Conservation (phyloP, 352 stramenopile species). For the Phytopythium delawarense region DNA sequence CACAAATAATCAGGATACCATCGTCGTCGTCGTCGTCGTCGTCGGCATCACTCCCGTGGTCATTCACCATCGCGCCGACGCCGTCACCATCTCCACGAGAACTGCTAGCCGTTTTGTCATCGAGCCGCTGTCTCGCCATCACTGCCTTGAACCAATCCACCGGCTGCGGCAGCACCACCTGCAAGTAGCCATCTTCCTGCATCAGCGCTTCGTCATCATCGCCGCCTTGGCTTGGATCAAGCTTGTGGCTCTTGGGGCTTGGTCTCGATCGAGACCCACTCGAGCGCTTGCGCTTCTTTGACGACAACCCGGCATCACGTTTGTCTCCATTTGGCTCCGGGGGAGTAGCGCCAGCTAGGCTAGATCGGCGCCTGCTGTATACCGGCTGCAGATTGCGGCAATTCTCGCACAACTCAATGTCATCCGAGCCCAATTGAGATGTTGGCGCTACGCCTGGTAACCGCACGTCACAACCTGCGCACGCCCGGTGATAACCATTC, state of each 20-base stretch:
- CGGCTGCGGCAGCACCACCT: slow-evolving; percentile 22
- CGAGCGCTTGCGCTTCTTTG: slow-evolving; percentile 29
- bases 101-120: background rate
- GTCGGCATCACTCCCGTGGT: slow-evolving; percentile 32
- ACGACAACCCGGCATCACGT: background rate
- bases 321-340: background rate
- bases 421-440: slow-evolving; percentile 10
- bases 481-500: slow-evolving; percentile 10
- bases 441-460: slow-evolving; percentile 4
- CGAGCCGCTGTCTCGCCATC: background rate
- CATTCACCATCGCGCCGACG: slow-evolving; percentile 26
- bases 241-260: slow-evolving; percentile 2
- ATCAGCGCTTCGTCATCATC: background rate
- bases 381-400: slow-evolving; percentile 24
- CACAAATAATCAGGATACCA: slow-evolving; percentile 60
- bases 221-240: background rate
- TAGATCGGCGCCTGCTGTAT: background rate
- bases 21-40: slow-evolving; percentile 39
- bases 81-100: background rate
- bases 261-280: slow-evolving; percentile 12
- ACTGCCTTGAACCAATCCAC: slow-evolving; percentile 13
- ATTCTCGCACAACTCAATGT: slow-evolving; percentile 27
- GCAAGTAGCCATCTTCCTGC: background rate
- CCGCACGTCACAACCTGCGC: slow-evolving; percentile 27
- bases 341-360: background rate